These are phyloP conservation scores for Anisodus tanguticus DNA, from an alignment of 257 asterid genomes.

Conservation along the genomic window DNA sequence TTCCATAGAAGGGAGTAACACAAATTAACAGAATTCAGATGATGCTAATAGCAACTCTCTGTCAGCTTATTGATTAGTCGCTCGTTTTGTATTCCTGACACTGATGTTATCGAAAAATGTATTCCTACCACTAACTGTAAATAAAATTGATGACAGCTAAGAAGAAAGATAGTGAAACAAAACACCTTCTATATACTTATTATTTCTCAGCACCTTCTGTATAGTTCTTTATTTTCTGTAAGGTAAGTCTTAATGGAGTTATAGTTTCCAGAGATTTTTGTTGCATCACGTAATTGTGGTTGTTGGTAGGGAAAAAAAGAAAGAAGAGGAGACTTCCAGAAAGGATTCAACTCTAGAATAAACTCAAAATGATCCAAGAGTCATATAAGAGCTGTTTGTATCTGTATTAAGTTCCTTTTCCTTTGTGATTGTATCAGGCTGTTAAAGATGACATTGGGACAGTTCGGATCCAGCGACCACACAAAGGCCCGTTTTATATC, in stretches of 20 bases:
- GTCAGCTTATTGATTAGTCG: background rate
- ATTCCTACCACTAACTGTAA: background rate
- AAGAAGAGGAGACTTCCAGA: background rate
- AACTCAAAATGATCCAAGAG: constrained; percentile 26
- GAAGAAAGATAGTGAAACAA: background rate
- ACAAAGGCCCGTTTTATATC: constrained; percentile 94
- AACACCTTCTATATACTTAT: constrained; percentile 24
- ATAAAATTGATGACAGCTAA: background rate
- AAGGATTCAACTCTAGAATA: constrained; percentile 23
- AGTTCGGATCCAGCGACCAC: constrained; percentile 85
- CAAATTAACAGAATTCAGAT: background rate
- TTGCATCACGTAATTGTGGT: background rate
- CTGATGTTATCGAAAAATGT: background rate
- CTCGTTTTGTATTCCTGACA: background rate
- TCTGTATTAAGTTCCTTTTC: background rate
- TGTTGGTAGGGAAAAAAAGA: background rate
- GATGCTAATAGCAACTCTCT: constrained; percentile 15
- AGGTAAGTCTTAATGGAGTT: background rate
- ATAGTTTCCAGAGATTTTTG: background rate
- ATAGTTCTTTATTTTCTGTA: background rate
- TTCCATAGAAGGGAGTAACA: background rate
- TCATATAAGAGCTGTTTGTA: background rate
- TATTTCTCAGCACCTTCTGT: background rate
- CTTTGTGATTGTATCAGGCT: constrained; percentile 55
- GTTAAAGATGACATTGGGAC: constrained; percentile 91